phyloP scores from a whole-genome alignment of 2,329 filamentous ascomycete species.

The Metarhizium rileyi region DNA sequence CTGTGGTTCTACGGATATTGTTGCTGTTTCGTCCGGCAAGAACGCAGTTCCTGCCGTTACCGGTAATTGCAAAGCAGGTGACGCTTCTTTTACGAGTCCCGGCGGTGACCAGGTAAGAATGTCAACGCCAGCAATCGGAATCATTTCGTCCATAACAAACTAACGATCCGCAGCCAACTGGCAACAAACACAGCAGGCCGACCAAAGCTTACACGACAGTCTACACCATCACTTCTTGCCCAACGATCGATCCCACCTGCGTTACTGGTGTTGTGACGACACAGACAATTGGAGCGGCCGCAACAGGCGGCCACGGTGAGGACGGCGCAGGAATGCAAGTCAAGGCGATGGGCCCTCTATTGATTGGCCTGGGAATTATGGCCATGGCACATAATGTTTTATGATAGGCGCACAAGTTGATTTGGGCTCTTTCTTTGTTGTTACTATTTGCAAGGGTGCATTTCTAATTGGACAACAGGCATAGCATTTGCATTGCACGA shows the following conservation, averaged over 20 bases:
- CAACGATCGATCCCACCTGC: constrained; percentile 13
- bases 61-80: constrained; percentile 26
- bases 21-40: constrained; percentile 23
- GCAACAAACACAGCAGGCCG: constrained; percentile 3
- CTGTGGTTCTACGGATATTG: constrained; percentile 28
- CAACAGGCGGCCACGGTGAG: constrained; percentile 1
- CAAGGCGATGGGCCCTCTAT: not conserved
- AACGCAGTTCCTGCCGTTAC: constrained; percentile 22
- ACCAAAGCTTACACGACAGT: constrained; percentile 14
- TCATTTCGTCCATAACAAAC: not conserved
- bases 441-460: not conserved
- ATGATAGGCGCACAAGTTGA: not conserved
- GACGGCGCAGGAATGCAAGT: constrained; percentile 7
- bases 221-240: constrained; percentile 18
- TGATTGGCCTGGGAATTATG: constrained; percentile 1
- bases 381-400: constrained; percentile 4
- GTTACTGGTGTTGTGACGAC: constrained; percentile 14
- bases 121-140: not conserved
- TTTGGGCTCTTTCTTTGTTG: not conserved
- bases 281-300: constrained; percentile 9
- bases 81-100: constrained; percentile 9
- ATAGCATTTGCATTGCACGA: not conserved
- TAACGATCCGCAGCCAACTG: constrained; percentile 6
- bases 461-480: not conserved
- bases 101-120: constrained; percentile 2